A percentile compares a stretch with the other conserved stretches of the same genome.
phyloP scores from a whole-genome alignment of 306 rosid genomes.

The Sophora flavescens region DNA sequence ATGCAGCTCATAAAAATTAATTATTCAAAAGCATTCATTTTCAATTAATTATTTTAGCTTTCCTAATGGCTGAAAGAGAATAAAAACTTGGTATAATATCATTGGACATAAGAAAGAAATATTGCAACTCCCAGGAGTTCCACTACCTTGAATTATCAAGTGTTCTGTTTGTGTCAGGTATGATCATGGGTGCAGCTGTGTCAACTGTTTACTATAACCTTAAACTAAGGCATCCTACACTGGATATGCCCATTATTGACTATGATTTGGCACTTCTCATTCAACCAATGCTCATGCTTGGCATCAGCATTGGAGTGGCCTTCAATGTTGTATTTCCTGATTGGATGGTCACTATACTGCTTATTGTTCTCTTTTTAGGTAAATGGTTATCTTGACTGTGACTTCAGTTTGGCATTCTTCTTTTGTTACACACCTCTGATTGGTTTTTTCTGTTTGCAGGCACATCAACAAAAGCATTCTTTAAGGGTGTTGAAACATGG shows the following conservation, averaged over 20 bases:
- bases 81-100: background rate
- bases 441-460: conserved; percentile 55
- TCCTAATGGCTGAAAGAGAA: background rate
- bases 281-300: conserved; percentile 97
- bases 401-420: background rate
- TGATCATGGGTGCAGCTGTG: conserved; percentile 91
- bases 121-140: background rate
- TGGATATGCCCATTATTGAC: conserved; percentile 80
- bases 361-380: conserved; percentile 82
- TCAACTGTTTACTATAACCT: conserved; percentile 91
- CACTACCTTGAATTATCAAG: background rate
- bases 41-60: background rate
- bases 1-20: background rate
- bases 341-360: conserved; percentile 95
- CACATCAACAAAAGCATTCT: conserved; percentile 86
- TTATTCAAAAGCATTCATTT: background rate
- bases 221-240: conserved; percentile 77
- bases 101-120: background rate
- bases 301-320: conserved; percentile 90
- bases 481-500: conserved; percentile 89
- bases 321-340: conserved; percentile 89
- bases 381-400: conserved; percentile 23
- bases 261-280: conserved; percentile 89
- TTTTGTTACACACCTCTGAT: background rate
- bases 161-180: conserved; percentile 61